phyloP scores from a whole-genome alignment of 306 rosid species.

The Fagus crenata region DNA sequence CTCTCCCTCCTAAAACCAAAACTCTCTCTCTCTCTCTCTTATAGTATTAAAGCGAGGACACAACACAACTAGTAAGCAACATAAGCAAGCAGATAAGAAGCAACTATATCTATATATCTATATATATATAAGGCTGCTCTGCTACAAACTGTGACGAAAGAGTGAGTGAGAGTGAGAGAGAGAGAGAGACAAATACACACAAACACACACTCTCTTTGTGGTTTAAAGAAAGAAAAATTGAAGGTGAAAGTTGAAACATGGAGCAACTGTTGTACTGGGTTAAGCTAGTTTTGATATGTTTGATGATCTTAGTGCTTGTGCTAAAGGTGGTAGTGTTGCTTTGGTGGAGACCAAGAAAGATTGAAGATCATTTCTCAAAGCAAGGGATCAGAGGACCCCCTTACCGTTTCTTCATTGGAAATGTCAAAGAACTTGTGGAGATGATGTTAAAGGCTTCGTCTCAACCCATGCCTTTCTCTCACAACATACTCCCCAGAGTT shows the following conservation, averaged over 20 bases:
- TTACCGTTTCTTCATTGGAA: conserved; percentile 94
- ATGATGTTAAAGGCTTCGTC: conserved; percentile 95
- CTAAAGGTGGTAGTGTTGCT: conserved; percentile 49
- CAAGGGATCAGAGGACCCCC: conserved; percentile 98
- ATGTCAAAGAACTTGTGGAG: conserved; percentile 64
- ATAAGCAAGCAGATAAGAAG: conserved; percentile 48
- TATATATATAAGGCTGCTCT: conserved; percentile 29
- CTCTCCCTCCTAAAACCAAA: conserved; percentile 9
- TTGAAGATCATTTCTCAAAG: conserved; percentile 63
- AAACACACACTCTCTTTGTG: background rate
- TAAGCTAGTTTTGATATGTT: conserved; percentile 39
- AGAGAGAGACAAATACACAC: background rate
- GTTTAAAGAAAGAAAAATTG: background rate
- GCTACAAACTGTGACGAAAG: conserved; percentile 11
- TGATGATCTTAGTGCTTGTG: conserved; percentile 30
- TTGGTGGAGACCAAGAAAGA: conserved; percentile 92
- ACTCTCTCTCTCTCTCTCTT: conserved; percentile 22
- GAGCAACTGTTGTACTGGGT: conserved; percentile 45
- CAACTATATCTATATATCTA: background rate
- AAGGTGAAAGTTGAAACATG: conserved; percentile 28
- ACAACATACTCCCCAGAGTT: conserved; percentile 93
- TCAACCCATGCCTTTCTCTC: conserved; percentile 85
- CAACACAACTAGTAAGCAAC: conserved; percentile 43
- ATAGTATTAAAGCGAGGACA: conserved; percentile 54
- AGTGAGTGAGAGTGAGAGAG: background rate